Percentiles rank a stretch among this genome's conserved stretches.
These are phyloP conservation scores for Aspergillus latus DNA, from an alignment of 2,329 filamentous ascomycete genomes.

Conservation along the genomic window DNA sequence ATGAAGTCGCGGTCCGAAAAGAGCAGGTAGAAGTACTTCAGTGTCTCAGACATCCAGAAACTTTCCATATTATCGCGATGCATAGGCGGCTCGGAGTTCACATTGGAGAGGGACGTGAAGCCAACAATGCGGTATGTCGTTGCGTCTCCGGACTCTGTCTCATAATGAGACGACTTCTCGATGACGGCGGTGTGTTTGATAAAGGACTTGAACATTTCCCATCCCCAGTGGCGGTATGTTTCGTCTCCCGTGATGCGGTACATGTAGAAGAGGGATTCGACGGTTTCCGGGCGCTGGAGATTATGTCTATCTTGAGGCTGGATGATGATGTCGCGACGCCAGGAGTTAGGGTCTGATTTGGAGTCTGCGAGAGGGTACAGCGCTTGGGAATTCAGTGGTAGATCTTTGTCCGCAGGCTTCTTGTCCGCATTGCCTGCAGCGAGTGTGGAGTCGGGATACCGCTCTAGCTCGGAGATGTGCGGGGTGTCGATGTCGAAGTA, in stretches of 20 bases:
- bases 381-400: slow-evolving; percentile 36
- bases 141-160: slow-evolving; percentile 7
- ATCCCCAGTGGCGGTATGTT: slow-evolving; percentile 92
- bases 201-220: slow-evolving; percentile 97
- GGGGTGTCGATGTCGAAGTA: slow-evolving; percentile 78
- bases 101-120: slow-evolving; percentile 78
- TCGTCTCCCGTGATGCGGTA: slow-evolving; percentile 93
- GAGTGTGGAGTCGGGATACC: slow-evolving; percentile 34
- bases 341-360: slow-evolving; percentile 43
- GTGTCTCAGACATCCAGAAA: slow-evolving; percentile 96
- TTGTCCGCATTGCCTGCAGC: slow-evolving; percentile 29
- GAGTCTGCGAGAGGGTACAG: slow-evolving; percentile 27
- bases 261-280: slow-evolving; percentile 98
- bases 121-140: slow-evolving; percentile 48
- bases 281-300: slow-evolving; percentile 89
- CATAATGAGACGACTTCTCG: slow-evolving; percentile 50
- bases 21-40: slow-evolving; percentile 96
- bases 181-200: slow-evolving; percentile 78
- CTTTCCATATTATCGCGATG: slow-evolving; percentile 94
- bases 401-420: slow-evolving; percentile 30
- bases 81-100: slow-evolving; percentile 67
- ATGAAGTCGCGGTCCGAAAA: slow-evolving; percentile 83
- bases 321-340: slow-evolving; percentile 77
- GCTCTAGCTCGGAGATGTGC: slow-evolving; percentile 53
- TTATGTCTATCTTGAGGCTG: slow-evolving; percentile 86